These are phyloP conservation scores for Trichoderma koningiopsis DNA, from an alignment of 2,329 filamentous ascomycete genomes.

Conservation along the genomic window DNA sequence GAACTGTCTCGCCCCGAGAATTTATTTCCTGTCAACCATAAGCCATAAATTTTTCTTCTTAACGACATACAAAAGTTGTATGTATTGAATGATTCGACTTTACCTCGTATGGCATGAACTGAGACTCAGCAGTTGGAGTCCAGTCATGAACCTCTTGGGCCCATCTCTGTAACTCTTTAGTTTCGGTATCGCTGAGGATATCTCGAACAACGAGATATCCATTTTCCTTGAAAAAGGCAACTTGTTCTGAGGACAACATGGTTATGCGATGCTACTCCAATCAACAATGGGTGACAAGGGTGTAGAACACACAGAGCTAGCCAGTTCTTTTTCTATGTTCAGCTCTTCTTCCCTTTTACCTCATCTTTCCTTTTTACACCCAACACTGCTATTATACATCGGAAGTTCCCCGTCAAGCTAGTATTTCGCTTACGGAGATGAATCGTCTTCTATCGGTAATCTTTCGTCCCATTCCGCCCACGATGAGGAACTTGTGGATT, in stretches of 20 bases:
- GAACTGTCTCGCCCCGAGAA: slow-evolving; percentile 3
- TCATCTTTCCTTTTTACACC: not conserved
- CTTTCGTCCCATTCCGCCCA: not conserved
- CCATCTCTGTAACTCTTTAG: slow-evolving; percentile 1
- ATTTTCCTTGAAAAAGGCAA: not conserved
- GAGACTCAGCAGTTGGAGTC: slow-evolving; percentile 4
- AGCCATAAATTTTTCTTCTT: not conserved
- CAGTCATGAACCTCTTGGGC: slow-evolving; percentile 14
- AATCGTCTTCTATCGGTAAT: not conserved
- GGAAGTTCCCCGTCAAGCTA: slow-evolving; percentile 15
- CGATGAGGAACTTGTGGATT: not conserved
- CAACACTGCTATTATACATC: not conserved
- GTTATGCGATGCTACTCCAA: not conserved
- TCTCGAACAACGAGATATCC: slow-evolving; percentile 8
- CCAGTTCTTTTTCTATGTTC: not conserved
- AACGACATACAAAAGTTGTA: not conserved
- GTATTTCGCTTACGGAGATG: not conserved
- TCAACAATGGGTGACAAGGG: not conserved
- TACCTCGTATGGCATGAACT: slow-evolving; percentile 16
- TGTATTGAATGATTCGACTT: not conserved
- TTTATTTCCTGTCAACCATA: not conserved
- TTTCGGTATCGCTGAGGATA: not conserved
- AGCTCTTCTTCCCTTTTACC: not conserved
- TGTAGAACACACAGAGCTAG: not conserved
- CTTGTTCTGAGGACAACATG: slow-evolving; percentile 4